Evolutionary conservation across 2,329 filamentous ascomycete genomes (phyloP).

Genomic region (Dactylonectria macrodidyma): DNA sequence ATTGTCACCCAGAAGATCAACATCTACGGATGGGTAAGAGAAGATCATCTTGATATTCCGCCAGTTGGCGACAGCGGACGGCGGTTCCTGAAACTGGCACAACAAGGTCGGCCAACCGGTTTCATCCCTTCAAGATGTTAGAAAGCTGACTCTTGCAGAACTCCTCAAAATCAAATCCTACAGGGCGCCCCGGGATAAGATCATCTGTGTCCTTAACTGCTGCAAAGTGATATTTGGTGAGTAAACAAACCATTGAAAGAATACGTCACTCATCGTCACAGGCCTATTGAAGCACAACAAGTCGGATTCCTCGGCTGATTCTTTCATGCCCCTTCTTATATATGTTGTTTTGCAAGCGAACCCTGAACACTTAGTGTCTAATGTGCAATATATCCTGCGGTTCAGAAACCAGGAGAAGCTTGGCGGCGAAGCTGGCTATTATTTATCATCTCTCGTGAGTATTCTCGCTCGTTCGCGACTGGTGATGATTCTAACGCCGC

Average conservation of each 20-base stretch:
- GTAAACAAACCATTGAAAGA: slow-evolving; percentile 39
- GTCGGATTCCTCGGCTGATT: slow-evolving; percentile 94
- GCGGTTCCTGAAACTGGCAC: slow-evolving; percentile 89
- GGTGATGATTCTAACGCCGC: slow-evolving; percentile 20
- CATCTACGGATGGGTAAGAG: slow-evolving; percentile 95
- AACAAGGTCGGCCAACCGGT: slow-evolving; percentile 75
- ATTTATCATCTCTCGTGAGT: slow-evolving; percentile 89
- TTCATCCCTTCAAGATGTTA: neutral
- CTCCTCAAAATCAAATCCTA: slow-evolving; percentile 97
- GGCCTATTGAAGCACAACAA: slow-evolving; percentile 92
- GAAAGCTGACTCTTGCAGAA: slow-evolving; percentile 69
- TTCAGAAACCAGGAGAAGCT: slow-evolving; percentile 99
- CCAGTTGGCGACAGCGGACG: slow-evolving; percentile 87
- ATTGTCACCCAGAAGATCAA: slow-evolving; percentile 96
- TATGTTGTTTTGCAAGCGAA: slow-evolving; percentile 96
- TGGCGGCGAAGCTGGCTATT: slow-evolving; percentile 97
- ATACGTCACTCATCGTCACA: slow-evolving; percentile 50
- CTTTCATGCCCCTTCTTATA: slow-evolving; percentile 94
- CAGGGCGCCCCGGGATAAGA: slow-evolving; percentile 96
- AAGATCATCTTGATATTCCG: slow-evolving; percentile 94
- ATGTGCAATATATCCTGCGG: slow-evolving; percentile 96
- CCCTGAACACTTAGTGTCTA: slow-evolving; percentile 95
- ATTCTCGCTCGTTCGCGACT: neutral
- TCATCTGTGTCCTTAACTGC: slow-evolving; percentile 97
- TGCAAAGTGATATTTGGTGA: slow-evolving; percentile 99